These are phyloP conservation scores for Vicia faba DNA, from an alignment of 306 rosid genomes.

Conservation along the genomic window DNA sequence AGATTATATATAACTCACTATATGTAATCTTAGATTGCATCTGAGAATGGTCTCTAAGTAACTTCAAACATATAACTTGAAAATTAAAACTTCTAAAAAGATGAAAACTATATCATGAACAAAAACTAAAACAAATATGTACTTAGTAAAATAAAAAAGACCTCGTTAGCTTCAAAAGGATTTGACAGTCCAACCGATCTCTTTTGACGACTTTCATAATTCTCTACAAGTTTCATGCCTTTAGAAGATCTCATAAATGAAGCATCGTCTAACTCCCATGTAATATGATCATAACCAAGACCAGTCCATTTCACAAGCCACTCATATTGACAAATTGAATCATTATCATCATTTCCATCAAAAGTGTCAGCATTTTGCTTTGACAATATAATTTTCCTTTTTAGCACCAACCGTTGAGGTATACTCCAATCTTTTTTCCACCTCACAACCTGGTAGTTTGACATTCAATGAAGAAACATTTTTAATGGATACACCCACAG, in stretches of 20 bases:
- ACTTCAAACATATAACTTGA: background rate
- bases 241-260: constrained; percentile 38
- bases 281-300: constrained; percentile 51
- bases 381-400: constrained; percentile 38
- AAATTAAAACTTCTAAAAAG: constrained; percentile 6
- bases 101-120: background rate
- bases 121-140: background rate
- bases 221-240: constrained; percentile 37
- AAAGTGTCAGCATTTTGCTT: constrained; percentile 29
- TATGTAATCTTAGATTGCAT: background rate
- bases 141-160: constrained; percentile 21
- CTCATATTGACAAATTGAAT: constrained; percentile 35
- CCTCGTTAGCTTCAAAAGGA: constrained; percentile 39
- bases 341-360: constrained; percentile 21
- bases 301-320: constrained; percentile 57
- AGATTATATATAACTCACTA: background rate
- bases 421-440: constrained; percentile 50
- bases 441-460: constrained; percentile 34
- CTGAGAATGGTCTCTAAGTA: constrained; percentile 9
- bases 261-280: constrained; percentile 51
- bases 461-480: background rate
- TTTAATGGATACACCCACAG: constrained; percentile 3
- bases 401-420: constrained; percentile 47
- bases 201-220: constrained; percentile 40
- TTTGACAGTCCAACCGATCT: constrained; percentile 31